Evolutionary conservation across 106 monocot genomes (phyloP), one percentile per base, ranked within the genome.

Genomic region (Acorus calamus): DNA sequence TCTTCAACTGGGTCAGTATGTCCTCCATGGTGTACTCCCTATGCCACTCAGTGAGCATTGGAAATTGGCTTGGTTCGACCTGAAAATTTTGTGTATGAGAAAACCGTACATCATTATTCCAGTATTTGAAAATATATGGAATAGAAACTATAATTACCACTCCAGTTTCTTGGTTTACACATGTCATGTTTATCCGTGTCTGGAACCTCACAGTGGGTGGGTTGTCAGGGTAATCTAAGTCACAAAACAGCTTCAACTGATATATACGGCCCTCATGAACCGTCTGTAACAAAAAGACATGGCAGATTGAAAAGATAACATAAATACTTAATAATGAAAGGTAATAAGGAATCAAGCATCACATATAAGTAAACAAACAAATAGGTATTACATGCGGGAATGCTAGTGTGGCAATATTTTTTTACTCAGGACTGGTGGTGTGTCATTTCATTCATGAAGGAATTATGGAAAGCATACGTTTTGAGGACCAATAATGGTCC

Each of bases 21-120:
- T 89, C 85, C 60, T 89, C 84, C 85, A 89, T 85, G 9, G 85
- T 89, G 71, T 85, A 69, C 50, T 89, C 85, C 59, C 85, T 82
- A 46, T 70, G 76, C 89, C 89, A 89, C 48, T 76, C 78, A 6
- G 58, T 68, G 53, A 89, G 82, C 85, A 82, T 89, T 3, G 85
- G 82, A 70, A 82, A 80, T 28, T 77, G 47, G 54, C 66, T 69
- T 48, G 89, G 82, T 42, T 85, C 85, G 46, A 89, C 89, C 89
- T 89, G 65, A 12, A 44, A 51, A 4, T 2, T 1, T 13, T 4
- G 4, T 3, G 63, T 10, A 3, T 45, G 2, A 6, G 3, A 49
- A 49, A 11, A 11, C 8, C 10, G 11, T 2, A 50, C 7, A 14
- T 4, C 11, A 57, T 49, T n/a, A 14, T 28, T n/a, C n/a, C n/a